These are phyloP conservation scores for Rugonectria rugulosa DNA, from an alignment of 2,329 filamentous ascomycete species.

Conservation along the genomic window DNA sequence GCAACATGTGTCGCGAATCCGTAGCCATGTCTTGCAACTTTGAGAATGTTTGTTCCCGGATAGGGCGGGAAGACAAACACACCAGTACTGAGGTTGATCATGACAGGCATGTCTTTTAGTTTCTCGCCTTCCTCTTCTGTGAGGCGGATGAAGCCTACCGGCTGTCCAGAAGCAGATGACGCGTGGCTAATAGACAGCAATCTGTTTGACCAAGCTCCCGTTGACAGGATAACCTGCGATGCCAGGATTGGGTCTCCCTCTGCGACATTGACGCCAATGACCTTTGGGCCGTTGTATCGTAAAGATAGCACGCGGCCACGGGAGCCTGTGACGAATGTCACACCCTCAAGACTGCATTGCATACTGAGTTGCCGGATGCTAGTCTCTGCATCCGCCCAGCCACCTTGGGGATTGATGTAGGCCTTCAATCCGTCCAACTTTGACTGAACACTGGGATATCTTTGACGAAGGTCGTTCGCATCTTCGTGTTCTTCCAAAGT, in stretches of 20 bases:
- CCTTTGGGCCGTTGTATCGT: slow-evolving; percentile 17
- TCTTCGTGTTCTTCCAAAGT: slow-evolving; percentile 36
- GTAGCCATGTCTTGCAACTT: slow-evolving; percentile 67
- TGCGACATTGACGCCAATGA: slow-evolving; percentile 37
- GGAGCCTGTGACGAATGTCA: slow-evolving; percentile 42
- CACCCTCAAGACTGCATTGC: slow-evolving; percentile 39
- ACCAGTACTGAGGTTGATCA: slow-evolving; percentile 62
- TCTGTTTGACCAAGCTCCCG: slow-evolving; percentile 70
- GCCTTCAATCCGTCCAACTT: slow-evolving; percentile 36
- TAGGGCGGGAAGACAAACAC: slow-evolving; percentile 64
- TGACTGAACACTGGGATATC: slow-evolving; percentile 31
- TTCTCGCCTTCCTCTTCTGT: slow-evolving; percentile 62
- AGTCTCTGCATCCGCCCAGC: slow-evolving; percentile 44
- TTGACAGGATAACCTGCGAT: slow-evolving; percentile 68
- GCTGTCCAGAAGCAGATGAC: slow-evolving; percentile 70
- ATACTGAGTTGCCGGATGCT: slow-evolving; percentile 37
- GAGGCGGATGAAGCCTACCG: slow-evolving; percentile 70
- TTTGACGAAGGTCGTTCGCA: slow-evolving; percentile 26
- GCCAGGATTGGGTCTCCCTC: slow-evolving; percentile 57
- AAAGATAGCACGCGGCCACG: slow-evolving; percentile 40
- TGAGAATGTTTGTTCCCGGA: slow-evolving; percentile 57
- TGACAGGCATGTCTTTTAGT: slow-evolving; percentile 64
- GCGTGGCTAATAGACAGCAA: slow-evolving; percentile 67
- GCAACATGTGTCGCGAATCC: slow-evolving; percentile 54
- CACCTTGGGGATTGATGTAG: slow-evolving; percentile 40